phyloP scores from a whole-genome alignment of 1,139 yeast genomes.

The Kodamaea ohmeri region DNA sequence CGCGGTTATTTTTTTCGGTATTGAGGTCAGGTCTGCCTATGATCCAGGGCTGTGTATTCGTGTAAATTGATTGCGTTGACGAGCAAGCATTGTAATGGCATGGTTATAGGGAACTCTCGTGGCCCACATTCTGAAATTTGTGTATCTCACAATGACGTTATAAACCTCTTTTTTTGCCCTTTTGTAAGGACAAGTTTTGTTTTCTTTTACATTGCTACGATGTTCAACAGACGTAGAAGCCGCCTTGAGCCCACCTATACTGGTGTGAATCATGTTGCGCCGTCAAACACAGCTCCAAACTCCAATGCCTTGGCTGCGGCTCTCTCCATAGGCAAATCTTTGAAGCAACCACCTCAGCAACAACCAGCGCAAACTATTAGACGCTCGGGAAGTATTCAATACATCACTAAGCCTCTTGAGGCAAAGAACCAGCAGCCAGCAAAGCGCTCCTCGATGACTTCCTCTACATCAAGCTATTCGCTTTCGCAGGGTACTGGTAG shows the following conservation, averaged over 20 bases:
- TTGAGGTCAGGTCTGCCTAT: too few relatives aligned
- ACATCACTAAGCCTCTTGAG: conserved; percentile 15
- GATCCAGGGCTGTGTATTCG: too few relatives aligned
- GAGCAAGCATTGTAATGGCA: too few relatives aligned
- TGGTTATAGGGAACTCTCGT: too few relatives aligned
- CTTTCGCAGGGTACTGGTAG: conserved; percentile 1
- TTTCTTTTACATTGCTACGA: conserved; percentile 13
- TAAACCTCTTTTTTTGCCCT: neutral
- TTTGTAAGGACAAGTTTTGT: neutral
- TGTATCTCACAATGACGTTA: too few relatives aligned
- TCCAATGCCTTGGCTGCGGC: conserved; percentile 49
- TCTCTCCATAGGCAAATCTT: conserved; percentile 39
- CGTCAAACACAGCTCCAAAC: conserved; percentile 35
- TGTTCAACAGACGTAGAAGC: conserved; percentile 38
- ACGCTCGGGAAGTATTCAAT: conserved; percentile 17
- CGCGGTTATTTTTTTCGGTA: too few relatives aligned
- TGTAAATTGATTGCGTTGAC: too few relatives aligned
- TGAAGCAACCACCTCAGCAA: conserved; percentile 18
- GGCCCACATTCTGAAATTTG: too few relatives aligned
- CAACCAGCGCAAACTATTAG: conserved; percentile 9
- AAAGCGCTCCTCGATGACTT: conserved; percentile 5
- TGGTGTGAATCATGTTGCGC: conserved; percentile 42
- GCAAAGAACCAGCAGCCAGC: neutral
- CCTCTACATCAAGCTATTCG: conserved; percentile 2
- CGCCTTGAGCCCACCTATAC: conserved; percentile 42